A percentile compares a stretch with the other conserved stretches of the same genome.
phyloP scores from a whole-genome alignment of 2,329 filamentous ascomycete species.

The Colletotrichum brevisporum region DNA sequence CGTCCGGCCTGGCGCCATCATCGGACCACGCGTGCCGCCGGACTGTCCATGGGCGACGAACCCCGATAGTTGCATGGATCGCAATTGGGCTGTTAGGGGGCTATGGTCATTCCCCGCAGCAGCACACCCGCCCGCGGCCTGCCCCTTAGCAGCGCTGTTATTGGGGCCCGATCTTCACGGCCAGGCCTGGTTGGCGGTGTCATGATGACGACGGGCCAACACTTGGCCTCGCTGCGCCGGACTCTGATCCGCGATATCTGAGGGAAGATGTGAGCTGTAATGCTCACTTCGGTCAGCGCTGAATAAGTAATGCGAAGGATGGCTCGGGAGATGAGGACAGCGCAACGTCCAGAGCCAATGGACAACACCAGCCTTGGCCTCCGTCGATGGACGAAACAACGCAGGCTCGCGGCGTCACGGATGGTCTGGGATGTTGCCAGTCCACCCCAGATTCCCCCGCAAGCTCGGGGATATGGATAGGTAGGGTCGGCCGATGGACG shows the following conservation, averaged over 20 bases:
- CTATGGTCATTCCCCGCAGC: conserved; percentile 14
- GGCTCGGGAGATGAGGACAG: not conserved
- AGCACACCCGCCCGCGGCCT: conserved; percentile 6
- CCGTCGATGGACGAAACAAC: conserved; percentile 2
- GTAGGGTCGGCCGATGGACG: not conserved
- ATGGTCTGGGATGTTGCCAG: conserved; percentile 4
- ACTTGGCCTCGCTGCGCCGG: conserved; percentile 14
- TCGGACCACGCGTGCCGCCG: conserved; percentile 12
- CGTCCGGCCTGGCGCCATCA: conserved; percentile 29
- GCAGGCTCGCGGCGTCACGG: not conserved
- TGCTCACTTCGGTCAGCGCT: not conserved
- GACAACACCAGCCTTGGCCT: not conserved
- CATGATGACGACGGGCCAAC: conserved; percentile 30
- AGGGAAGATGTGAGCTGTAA: not conserved
- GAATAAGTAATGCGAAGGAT: not conserved
- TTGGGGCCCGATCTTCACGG: conserved; percentile 21
- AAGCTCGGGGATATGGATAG: conserved; percentile 4
- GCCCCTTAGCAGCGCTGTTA: conserved; percentile 2
- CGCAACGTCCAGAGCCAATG: not conserved
- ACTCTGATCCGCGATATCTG: not conserved
- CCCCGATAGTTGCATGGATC: conserved; percentile 22
- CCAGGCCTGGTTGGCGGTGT: conserved; percentile 15
- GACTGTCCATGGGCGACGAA: not conserved
- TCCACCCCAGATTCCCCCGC: conserved; percentile 24
- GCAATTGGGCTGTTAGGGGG: not conserved